Conservation (phyloP, 2,329 filamentous ascomycete species). For the Hymenoscyphus salicellus region DNA sequence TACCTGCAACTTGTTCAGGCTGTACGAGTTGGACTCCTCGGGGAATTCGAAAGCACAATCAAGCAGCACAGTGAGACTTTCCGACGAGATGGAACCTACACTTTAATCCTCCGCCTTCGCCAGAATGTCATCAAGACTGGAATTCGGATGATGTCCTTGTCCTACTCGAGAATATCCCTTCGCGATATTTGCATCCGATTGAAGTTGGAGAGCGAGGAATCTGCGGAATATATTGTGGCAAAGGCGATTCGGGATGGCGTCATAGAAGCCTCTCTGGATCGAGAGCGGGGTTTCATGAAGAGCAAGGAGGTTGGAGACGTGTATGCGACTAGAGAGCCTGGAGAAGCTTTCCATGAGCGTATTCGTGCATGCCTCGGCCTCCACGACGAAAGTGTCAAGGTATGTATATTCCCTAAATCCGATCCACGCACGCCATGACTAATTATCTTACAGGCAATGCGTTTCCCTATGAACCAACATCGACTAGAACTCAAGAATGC, state of each 20-base stretch:
- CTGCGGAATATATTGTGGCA: conserved; percentile 97
- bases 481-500: conserved; percentile 95
- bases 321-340: conserved; percentile 91
- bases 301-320: conserved; percentile 95
- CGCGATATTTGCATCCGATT: conserved; percentile 96
- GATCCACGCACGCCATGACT: conserved; percentile 7
- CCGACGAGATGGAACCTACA: conserved; percentile 92
- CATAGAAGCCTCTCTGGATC: conserved; percentile 90
- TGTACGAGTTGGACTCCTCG: conserved; percentile 92
- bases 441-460: conserved; percentile 69
- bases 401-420: conserved; percentile 41
- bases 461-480: conserved; percentile 99
- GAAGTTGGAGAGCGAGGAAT: conserved; percentile 91
- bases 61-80: conserved; percentile 79
- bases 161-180: conserved; percentile 94
- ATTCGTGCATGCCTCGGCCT: conserved; percentile 87
- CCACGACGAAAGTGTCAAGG: conserved; percentile 98
- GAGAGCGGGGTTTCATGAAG: conserved; percentile 96
- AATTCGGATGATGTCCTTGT: conserved; percentile 97
- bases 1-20: conserved; percentile 94
- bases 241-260: conserved; percentile 98
- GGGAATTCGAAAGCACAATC: conserved; percentile 86
- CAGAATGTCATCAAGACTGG: conserved; percentile 99
- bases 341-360: conserved; percentile 95
- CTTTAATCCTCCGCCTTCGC: conserved; percentile 85